Evolutionary conservation across 495 filamentous ascomycete genomes (phyloP).

Genomic region (Aspergillus coremiiformis): DNA sequence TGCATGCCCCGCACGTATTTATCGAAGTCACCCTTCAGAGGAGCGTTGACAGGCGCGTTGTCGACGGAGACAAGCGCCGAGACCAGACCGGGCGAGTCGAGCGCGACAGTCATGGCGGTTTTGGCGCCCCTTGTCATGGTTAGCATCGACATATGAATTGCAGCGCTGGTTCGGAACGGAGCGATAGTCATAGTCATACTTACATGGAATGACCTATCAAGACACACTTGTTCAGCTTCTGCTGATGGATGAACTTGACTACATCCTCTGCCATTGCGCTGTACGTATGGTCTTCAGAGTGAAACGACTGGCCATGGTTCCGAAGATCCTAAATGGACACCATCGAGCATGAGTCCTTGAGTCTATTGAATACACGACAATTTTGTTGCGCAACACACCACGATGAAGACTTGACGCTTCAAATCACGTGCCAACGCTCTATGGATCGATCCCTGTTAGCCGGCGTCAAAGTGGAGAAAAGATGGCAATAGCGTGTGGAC

Average conservation of each 20-base stretch:
- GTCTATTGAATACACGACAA: not conserved
- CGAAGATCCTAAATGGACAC: conserved; percentile 86
- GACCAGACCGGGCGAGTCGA: conserved; percentile 57
- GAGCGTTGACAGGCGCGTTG: conserved; percentile 82
- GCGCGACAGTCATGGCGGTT: conserved; percentile 81
- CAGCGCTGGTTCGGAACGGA: no score
- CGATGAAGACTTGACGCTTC: conserved; percentile 69
- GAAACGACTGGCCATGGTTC: conserved; percentile 89
- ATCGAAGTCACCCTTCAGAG: conserved; percentile 63
- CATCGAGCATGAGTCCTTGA: not conserved
- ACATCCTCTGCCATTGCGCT: conserved; percentile 80
- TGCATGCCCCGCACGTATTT: conserved; percentile 83
- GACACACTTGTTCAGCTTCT: conserved; percentile 60
- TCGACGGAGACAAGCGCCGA: conserved; percentile 74
- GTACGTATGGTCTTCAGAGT: conserved; percentile 74
- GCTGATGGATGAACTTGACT: conserved; percentile 67
- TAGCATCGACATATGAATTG: not conserved
- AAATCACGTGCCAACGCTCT: conserved; percentile 79
- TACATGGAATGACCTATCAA: conserved; percentile 96
- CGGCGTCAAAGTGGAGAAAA: conserved; percentile 1
- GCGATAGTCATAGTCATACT: no score
- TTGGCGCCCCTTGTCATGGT: conserved; percentile 70
- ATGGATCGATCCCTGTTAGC: conserved; percentile 15
- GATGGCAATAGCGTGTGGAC: not conserved
- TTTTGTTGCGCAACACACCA: conserved; percentile 64